Conservation (phyloP, 768 basidiomycete species). For the Hericium alpestre region DNA sequence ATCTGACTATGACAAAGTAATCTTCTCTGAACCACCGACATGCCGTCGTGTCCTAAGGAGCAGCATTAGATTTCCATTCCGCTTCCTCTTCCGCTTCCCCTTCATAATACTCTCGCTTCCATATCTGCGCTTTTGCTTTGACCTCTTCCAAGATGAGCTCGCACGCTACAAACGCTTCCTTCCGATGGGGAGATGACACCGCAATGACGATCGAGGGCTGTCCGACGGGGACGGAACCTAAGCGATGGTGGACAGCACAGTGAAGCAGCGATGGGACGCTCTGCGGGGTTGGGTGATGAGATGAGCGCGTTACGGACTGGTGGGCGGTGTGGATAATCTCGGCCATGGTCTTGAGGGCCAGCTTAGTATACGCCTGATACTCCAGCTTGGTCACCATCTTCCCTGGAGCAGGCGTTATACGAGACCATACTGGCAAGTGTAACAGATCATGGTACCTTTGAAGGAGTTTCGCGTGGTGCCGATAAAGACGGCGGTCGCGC, state of each 20-base stretch:
- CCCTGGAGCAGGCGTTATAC: constrained; percentile 29
- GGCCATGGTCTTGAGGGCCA: constrained; percentile 70
- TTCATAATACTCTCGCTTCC: constrained; percentile 87
- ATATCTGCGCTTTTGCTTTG: constrained; percentile 75
- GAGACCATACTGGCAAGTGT: neutral
- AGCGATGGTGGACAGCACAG: constrained; percentile 62
- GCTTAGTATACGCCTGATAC: constrained; percentile 74
- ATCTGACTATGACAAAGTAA: too few relatives aligned
- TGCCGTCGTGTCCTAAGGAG: neutral
- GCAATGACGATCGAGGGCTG: constrained; percentile 79
- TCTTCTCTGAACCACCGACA: neutral
- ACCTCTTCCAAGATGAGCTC: constrained; percentile 81
- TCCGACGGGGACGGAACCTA: constrained; percentile 69
- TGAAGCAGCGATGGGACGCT: constrained; percentile 30
- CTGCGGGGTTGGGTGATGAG: constrained; percentile 14
- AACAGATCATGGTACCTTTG: constrained; percentile 39
- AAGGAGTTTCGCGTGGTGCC: constrained; percentile 84
- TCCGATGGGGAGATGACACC: constrained; percentile 75
- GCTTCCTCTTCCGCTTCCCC: constrained; percentile 51
- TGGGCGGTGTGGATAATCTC: constrained; percentile 43
- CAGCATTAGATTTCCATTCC: constrained; percentile 57
- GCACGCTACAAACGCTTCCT: constrained; percentile 70
- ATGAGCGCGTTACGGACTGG: constrained; percentile 30
- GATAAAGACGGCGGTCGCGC: constrained; percentile 68
- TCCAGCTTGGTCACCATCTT: constrained; percentile 63